Base-by-base conservation (phyloP, 177 flowering plant genomes). In the Vitis hybrid region DNA sequence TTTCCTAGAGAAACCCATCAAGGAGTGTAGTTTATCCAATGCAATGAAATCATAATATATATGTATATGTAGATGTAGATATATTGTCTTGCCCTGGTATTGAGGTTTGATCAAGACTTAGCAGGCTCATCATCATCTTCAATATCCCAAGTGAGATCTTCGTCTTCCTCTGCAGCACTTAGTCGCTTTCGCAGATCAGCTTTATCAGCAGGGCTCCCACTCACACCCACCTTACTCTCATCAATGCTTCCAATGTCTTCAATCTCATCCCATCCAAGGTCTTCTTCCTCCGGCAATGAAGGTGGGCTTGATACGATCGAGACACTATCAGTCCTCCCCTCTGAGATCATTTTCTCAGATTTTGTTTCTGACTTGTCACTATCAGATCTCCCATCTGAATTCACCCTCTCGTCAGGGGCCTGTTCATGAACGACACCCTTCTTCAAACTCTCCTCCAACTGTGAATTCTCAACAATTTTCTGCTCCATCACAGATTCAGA, bases 91-190 rank as follows among this genome's bases (percentile, higher is more conserved):
- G 48, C 9, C 18, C 17, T 51, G 30, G 21, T 48, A 71, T 58
- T 23, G 62, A 59, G 63, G 66, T 72, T 67, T 75, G 62, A 51
- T 83, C 86, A 82, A 15, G 78, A 74, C 69, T 85, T 89, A 23
- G 70, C 71, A 54, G 86, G 76, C 64, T 81, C 82, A 68, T 83
- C 87, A 70, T 88, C 94, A 60, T 94, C 97, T 82, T 94, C 98
- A 79, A 92, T 84, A 74, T 92, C 98, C 98, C 98, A 94, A 77
- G 77, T 91, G 69, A 94, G 80, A 77, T 92, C 91, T 80, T 92
- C 98, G 6, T 91, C 97, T 18, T 91, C 97, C 12, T 84, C 98
- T 5, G 86, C 87, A 65, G 68, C 76, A 79, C 83, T 89, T 72
- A 87, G 68, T 51, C 86, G 75, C 85, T 87, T 91, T 2, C 80